Base-by-base conservation (phyloP, 257 asterid species). In the Ilex asprella region DNA sequence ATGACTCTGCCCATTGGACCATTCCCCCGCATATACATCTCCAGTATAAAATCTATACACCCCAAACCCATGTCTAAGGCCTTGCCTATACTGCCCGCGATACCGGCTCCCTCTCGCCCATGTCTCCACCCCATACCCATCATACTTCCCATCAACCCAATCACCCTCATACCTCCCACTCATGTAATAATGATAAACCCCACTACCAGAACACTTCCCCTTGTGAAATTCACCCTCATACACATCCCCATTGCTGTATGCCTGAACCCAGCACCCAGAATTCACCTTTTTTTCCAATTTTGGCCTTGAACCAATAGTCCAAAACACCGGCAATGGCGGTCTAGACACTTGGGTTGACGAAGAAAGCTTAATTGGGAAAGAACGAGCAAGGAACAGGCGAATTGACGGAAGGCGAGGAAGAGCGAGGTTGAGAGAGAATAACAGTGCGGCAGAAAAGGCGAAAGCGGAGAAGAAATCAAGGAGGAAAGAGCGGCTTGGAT, bases 21-120 rank as follows among this genome's bases (percentile, higher is more conserved):
- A 77, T 65, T 80, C 86, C 58, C 86, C 86, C 14, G 79, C 80
- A 61, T 80, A 80, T 27, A 69, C 78, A 74, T 74, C 86, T 44
- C 81, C 86, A 5, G 83, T 74, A 46, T 65, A 77, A 47, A 77
- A 77, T 65, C 80, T 65, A 64, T 74, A 80, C 57, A 77, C 78
- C 21, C 83, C 86, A 54, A 70, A 64, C 31, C 86, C 83, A 59
- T 80, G 76, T 62, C 86, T 67, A 56, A 74, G 72, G 4, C 86
- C 83, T 46, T 71, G 78, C 65, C 72, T 73, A 59, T 77, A 80
- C 63, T 77, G 83, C 39, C 86, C 86, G 43, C 80, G 52, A 58
- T 80, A 77, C 52, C 81, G 65, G 35, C 86, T 77, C 54, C 83
- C 86, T 55, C 76, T 71, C 14, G 83, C 86, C 86, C 86, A 80